phyloP scores from a whole-genome alignment of 2,329 filamentous ascomycete genomes.

The Aspergillus fructus region DNA sequence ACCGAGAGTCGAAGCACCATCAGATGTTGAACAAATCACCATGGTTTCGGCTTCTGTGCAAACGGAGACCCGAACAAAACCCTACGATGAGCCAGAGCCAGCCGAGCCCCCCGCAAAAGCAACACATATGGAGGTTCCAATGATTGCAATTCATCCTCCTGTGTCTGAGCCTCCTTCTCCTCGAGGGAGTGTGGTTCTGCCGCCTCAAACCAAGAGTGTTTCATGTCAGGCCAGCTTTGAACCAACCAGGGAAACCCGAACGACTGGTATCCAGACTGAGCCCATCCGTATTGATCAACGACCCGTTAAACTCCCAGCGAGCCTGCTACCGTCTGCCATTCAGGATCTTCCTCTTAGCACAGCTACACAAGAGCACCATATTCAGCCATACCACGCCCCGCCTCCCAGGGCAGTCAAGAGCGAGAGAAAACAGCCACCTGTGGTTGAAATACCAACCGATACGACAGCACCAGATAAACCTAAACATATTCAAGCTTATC shows the following conservation, averaged over 20 bases:
- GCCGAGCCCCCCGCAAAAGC: slow-evolving; percentile 15
- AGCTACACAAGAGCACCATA: slow-evolving; percentile 24
- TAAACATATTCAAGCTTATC: slow-evolving; percentile 65
- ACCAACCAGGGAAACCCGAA: slow-evolving; percentile 48
- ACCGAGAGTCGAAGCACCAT: slow-evolving; percentile 28
- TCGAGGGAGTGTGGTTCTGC: slow-evolving; percentile 70
- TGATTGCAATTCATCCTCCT: slow-evolving; percentile 89
- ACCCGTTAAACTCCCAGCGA: slow-evolving; percentile 69
- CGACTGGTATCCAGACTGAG: slow-evolving; percentile 77
- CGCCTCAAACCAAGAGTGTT: slow-evolving; percentile 76
- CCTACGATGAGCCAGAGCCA: slow-evolving; percentile 15
- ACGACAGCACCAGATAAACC: slow-evolving; percentile 20
- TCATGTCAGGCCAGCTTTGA: slow-evolving; percentile 72
- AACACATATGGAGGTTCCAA: slow-evolving; percentile 62
- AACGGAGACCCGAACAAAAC: slow-evolving; percentile 28
- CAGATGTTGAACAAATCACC: slow-evolving; percentile 11
- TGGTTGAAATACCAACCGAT: slow-evolving; percentile 29
- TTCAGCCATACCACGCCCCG: slow-evolving; percentile 35
- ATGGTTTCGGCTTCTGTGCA: slow-evolving; percentile 36
- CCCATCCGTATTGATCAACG: slow-evolving; percentile 82
- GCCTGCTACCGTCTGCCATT: slow-evolving; percentile 77
- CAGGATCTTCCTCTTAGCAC: slow-evolving; percentile 47
- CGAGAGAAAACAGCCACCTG: slow-evolving; percentile 31
- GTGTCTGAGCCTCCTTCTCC: slow-evolving; percentile 79
- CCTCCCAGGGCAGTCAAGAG: slow-evolving; percentile 35